Percentiles rank a stretch among this genome's conserved stretches.
phyloP scores from a whole-genome alignment of 371 early-diverging fungal species.

The Syncephalastrum monosporum region DNA sequence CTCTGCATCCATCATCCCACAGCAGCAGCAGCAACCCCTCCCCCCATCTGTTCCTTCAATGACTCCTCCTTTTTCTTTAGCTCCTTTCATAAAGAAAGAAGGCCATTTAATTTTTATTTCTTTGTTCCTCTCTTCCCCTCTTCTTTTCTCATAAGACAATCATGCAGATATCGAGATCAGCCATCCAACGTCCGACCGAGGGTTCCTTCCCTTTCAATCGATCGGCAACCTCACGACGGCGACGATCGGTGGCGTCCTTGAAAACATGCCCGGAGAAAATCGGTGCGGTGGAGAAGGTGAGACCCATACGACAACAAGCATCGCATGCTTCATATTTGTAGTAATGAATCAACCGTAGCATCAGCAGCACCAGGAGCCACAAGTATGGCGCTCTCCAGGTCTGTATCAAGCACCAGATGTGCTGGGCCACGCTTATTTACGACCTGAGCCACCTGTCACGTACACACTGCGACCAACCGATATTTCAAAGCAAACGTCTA shows the following conservation, averaged over 20 bases:
- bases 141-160: slow-evolving; percentile 26
- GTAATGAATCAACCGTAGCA: neutral
- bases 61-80: no score
- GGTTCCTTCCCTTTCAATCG: slow-evolving; percentile 19
- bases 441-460: slow-evolving; percentile 11
- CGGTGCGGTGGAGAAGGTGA: no score
- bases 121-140: slow-evolving; percentile 5
- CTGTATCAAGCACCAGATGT: slow-evolving; percentile 47
- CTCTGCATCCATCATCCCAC: no score
- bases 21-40: no score
- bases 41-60: no score
- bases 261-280: no score
- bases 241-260: no score
- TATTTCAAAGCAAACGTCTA: slow-evolving; percentile 32
- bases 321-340: neutral
- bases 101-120: slow-evolving; percentile 1
- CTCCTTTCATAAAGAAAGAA: no score
- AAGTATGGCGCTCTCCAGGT: slow-evolving; percentile 43
- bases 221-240: slow-evolving; percentile 11
- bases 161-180: slow-evolving; percentile 42
- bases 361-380: neutral
- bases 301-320: no score
- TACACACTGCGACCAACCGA: slow-evolving; percentile 34
- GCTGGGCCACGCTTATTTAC: slow-evolving; percentile 42
- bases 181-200: slow-evolving; percentile 17